These are phyloP conservation scores for Boeremia exigua DNA, from an alignment of 2,329 filamentous ascomycete genomes.

Conservation along the genomic window DNA sequence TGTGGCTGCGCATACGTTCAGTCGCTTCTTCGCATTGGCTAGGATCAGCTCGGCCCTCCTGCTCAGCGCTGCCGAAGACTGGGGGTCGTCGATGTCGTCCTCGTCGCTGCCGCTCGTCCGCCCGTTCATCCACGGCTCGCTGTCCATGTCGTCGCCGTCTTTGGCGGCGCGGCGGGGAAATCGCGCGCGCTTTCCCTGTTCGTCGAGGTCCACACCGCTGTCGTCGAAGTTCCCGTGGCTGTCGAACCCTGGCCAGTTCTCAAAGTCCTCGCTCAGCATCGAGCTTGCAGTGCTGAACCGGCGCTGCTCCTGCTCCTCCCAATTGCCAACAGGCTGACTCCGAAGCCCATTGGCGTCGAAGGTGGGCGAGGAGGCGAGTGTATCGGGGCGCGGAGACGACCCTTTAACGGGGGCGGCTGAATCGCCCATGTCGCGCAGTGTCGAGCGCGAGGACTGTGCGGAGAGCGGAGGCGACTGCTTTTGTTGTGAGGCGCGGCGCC, in stretches of 20 bases:
- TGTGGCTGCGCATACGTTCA: constrained; percentile 69
- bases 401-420: constrained; percentile 24
- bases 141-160: constrained; percentile 47
- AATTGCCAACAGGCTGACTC: constrained; percentile 20
- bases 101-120: constrained; percentile 50
- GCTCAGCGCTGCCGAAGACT: constrained; percentile 65
- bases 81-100: constrained; percentile 61
- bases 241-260: constrained; percentile 49
- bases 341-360: constrained; percentile 30
- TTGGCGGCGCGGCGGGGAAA: constrained; percentile 41
- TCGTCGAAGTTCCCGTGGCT: constrained; percentile 39
- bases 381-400: constrained; percentile 24
- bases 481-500: constrained; percentile 39
- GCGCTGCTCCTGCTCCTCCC: constrained; percentile 32
- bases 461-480: constrained; percentile 41
- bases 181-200: constrained; percentile 38
- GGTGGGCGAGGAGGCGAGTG: constrained; percentile 45
- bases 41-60: constrained; percentile 87
- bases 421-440: constrained; percentile 41
- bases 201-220: constrained; percentile 44
- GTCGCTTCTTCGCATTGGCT: constrained; percentile 86
- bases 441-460: constrained; percentile 44
- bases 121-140: constrained; percentile 44
- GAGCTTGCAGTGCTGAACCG: constrained; percentile 47
- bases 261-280: constrained; percentile 53